Percentiles rank a stretch among this genome's conserved stretches.
Conservation (phyloP, 1,284 basidiomycete species). For the Rhodotorula sp. region DNA sequence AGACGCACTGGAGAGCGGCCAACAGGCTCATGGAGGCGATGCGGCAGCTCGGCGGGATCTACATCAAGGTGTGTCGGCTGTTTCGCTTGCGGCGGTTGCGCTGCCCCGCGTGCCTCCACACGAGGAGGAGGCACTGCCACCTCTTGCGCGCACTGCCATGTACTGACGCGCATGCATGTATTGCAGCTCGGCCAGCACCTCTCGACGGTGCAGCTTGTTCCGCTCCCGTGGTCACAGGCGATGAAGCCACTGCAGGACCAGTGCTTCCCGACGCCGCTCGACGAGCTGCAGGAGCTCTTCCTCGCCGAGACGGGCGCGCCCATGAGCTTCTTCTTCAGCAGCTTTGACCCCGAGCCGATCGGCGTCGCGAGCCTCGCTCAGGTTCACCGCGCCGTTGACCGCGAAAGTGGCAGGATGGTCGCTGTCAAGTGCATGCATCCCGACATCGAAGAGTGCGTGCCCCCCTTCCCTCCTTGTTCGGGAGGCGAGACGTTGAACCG, state of each 20-base stretch:
- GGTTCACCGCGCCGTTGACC: slow-evolving; percentile 82
- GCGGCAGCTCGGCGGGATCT: slow-evolving; percentile 87
- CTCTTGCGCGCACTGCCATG: no score
- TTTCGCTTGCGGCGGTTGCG: no score
- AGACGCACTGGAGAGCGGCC: slow-evolving; percentile 67
- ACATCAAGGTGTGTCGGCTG: slow-evolving; percentile 71
- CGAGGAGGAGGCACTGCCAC: no score
- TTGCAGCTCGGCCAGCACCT: slow-evolving; percentile 75
- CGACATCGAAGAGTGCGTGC: slow-evolving; percentile 62
- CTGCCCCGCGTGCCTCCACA: no score
- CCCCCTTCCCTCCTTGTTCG: no score
- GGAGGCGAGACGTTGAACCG: no score
- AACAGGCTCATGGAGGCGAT: slow-evolving; percentile 73
- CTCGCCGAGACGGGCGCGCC: slow-evolving; percentile 66
- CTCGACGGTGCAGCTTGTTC: slow-evolving; percentile 67
- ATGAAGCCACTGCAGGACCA: slow-evolving; percentile 64
- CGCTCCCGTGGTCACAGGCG: slow-evolving; percentile 55
- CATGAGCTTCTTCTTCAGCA: slow-evolving; percentile 57
- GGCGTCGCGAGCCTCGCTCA: slow-evolving; percentile 93
- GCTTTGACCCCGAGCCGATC: slow-evolving; percentile 86
- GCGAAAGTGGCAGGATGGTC: slow-evolving; percentile 70
- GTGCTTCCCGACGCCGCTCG: slow-evolving; percentile 74
- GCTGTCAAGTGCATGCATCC: slow-evolving; percentile 98
- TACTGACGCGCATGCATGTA: background rate
- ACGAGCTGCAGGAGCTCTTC: slow-evolving; percentile 69